A percentile compares a stretch with the other conserved stretches of the same genome.
phyloP scores from a whole-genome alignment of 306 rosid species.

The Senna siamea region DNA sequence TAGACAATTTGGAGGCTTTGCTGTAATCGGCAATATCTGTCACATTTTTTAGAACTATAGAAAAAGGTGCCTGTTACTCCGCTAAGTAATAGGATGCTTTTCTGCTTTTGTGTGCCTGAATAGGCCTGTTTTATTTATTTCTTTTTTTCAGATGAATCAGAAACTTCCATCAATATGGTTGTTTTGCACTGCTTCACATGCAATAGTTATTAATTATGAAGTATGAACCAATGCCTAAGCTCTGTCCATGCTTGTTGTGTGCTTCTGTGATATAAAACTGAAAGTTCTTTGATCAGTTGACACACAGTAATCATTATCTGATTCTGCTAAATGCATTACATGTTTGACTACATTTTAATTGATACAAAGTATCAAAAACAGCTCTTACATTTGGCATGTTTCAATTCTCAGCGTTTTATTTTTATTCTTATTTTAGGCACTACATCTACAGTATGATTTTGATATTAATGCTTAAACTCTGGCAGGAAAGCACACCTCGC shows the following conservation, averaged over 20 bases:
- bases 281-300: constrained; percentile 22
- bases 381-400: constrained; percentile 1
- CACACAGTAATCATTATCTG: background rate
- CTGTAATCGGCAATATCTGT: constrained; percentile 13
- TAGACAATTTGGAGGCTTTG: constrained; percentile 19
- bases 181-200: background rate
- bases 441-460: constrained; percentile 8
- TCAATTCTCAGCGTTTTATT: background rate
- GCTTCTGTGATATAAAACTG: background rate
- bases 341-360: background rate
- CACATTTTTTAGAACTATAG: background rate
- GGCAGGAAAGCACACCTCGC: constrained; percentile 74
- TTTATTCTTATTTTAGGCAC: background rate
- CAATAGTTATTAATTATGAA: background rate
- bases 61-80: background rate
- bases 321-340: background rate
- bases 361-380: background rate
- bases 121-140: constrained; percentile 3
- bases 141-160: background rate
- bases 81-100: constrained; percentile 25
- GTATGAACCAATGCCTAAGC: background rate
- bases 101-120: constrained; percentile 2
- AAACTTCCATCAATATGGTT: background rate
- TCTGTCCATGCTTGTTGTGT: background rate
- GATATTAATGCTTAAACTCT: constrained; percentile 38